Conservation (phyloP, 257 asterid species). For the Linaria vulgaris region DNA sequence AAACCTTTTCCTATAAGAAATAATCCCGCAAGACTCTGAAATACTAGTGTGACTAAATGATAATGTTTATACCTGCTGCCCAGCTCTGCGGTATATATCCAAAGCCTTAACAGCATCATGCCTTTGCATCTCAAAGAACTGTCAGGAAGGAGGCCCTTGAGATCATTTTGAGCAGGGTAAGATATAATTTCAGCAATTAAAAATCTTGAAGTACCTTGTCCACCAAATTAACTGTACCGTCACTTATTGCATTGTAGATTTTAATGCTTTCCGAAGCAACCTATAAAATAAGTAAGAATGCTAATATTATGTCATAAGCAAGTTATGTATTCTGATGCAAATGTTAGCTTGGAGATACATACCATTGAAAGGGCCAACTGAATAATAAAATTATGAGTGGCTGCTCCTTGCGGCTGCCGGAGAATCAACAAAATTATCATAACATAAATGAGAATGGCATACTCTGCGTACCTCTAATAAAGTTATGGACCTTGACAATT, state of each 20-base stretch:
- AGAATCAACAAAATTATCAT: slow-evolving; percentile 25
- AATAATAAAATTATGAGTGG: slow-evolving; percentile 75
- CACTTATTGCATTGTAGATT: slow-evolving; percentile 83
- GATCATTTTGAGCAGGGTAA: slow-evolving; percentile 13
- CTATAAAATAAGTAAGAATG: slow-evolving; percentile 36
- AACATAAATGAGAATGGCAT: neutral
- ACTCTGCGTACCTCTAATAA: neutral
- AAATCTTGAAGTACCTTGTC: slow-evolving; percentile 71
- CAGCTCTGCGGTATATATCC: slow-evolving; percentile 88
- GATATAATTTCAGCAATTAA: slow-evolving; percentile 14
- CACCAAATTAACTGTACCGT: slow-evolving; percentile 84
- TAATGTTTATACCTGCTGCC: slow-evolving; percentile 66
- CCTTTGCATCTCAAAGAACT: slow-evolving; percentile 99
- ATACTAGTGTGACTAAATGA: neutral
- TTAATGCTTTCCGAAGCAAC: slow-evolving; percentile 95
- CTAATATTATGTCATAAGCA: slow-evolving; percentile 1
- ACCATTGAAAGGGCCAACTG: slow-evolving; percentile 97
- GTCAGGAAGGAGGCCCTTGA: slow-evolving; percentile 29
- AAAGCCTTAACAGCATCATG: slow-evolving; percentile 86
- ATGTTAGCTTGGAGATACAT: neutral
- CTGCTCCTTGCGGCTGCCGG: slow-evolving; percentile 99
- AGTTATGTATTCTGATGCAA: neutral
- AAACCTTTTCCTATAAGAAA: neutral
- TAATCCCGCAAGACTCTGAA: neutral
- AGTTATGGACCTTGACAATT: neutral